phyloP scores from a whole-genome alignment of 2,329 filamentous ascomycete genomes.

The Xylariales sp. region DNA sequence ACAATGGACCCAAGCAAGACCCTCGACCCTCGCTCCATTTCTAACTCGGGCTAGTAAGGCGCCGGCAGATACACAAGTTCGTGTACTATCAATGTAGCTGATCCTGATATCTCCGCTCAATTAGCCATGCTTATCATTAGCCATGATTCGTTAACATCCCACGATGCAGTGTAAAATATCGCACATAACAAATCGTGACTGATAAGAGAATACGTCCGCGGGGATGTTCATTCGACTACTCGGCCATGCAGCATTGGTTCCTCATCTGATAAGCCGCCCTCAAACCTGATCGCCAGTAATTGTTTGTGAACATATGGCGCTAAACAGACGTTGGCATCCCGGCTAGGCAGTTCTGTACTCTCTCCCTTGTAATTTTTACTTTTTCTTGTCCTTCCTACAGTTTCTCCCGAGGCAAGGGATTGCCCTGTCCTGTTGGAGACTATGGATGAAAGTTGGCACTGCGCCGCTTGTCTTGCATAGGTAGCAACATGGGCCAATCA shows the following conservation, averaged over 20 bases:
- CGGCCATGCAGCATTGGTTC: background rate
- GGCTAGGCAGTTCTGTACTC: constrained; percentile 5
- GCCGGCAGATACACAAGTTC: constrained; percentile 8
- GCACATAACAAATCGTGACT: constrained; percentile 39
- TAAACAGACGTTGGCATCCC: constrained; percentile 12
- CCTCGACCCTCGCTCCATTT: constrained; percentile 30
- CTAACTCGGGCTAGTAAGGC: constrained; percentile 21
- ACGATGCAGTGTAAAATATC: constrained; percentile 29
- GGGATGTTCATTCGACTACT: constrained; percentile 27
- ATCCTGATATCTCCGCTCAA: constrained; percentile 47
- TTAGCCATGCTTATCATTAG: constrained; percentile 42
- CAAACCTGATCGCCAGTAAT: background rate
- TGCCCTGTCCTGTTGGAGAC: constrained; percentile 27
- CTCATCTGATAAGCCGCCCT: constrained; percentile 13
- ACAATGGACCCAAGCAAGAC: constrained; percentile 17
- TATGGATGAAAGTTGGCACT: background rate
- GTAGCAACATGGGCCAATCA: constrained; percentile 12
- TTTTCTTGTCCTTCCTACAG: no score
- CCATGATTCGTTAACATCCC: constrained; percentile 42
- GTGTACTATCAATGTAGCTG: constrained; percentile 21
- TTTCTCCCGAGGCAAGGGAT: constrained; percentile 3
- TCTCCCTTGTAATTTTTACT: background rate
- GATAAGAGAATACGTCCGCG: constrained; percentile 42
- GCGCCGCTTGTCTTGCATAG: constrained; percentile 16
- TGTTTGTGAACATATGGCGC: constrained; percentile 13